Conservation (phyloP, 1,139 yeast genomes). For the Suhomyces choctaworum region DNA sequence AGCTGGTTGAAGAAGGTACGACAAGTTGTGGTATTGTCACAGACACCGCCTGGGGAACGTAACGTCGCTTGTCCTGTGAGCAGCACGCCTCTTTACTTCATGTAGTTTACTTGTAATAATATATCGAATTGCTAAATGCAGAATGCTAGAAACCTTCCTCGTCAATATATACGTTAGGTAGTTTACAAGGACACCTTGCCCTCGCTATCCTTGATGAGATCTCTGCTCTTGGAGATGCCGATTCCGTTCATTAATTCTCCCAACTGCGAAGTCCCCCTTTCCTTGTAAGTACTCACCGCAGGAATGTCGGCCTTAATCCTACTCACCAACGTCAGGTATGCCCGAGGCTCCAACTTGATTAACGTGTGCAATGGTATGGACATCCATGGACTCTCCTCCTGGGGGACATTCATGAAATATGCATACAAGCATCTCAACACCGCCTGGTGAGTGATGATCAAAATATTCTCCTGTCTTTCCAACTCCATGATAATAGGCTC, state of each 20-base stretch:
- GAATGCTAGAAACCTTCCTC: no score
- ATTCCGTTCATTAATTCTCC: constrained; percentile 51
- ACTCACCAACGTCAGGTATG: constrained; percentile 85
- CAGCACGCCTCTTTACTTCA: constrained; percentile 3
- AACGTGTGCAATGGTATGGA: constrained; percentile 94
- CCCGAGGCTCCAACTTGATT: constrained; percentile 90
- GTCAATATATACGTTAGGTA: neutral
- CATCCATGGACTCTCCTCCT: constrained; percentile 98
- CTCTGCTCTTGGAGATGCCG: constrained; percentile 38
- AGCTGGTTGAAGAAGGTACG: constrained; percentile 9
- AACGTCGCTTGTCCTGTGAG: no score
- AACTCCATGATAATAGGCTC: constrained; percentile 98
- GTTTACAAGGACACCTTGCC: constrained; percentile 8
- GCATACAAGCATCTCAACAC: constrained; percentile 95
- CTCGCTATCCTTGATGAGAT: constrained; percentile 37
- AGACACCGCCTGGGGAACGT: no score
- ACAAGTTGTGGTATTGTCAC: no score
- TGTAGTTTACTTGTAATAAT: constrained; percentile 5
- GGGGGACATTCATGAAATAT: constrained; percentile 97
- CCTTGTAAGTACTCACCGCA: constrained; percentile 95
- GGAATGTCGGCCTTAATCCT: constrained; percentile 94
- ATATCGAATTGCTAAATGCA: neutral
- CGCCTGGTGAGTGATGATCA: constrained; percentile 97
- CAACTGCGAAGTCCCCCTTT: constrained; percentile 81
- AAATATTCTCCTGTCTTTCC: constrained; percentile 92